Base-by-base conservation (phyloP, 306 rosid genomes). In the Calophaca sinica region DNA sequence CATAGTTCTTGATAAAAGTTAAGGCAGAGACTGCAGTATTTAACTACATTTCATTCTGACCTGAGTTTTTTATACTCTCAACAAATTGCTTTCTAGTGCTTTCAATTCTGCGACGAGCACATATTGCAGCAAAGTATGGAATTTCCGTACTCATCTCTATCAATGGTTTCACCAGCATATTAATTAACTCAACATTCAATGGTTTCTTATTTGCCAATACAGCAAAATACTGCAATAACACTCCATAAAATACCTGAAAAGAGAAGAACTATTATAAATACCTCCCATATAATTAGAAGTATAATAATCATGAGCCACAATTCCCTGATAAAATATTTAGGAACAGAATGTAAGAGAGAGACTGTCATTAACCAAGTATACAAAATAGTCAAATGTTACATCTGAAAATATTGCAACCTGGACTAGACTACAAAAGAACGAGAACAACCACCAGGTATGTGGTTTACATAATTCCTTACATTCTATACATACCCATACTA, bases 91-190 rank as follows among this genome's bases (percentile, higher is more conserved):
- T 80, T 72, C 93, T 89, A 20, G 85, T 86, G 66, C 63, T 88
- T 67, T 87, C 85, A 68, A 92, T 84, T 79, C 99, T 87, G 72
- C 85, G 89, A 67, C 97, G 96, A 82, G 99, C 97, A 89, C 99
- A 94, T 68, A 90, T 86, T 71, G 99, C 89, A 84, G 99, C 96
- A 32, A 90, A 94, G 76, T 86, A 92, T 10, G 99, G 99, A 65
- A 85, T 87, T 86, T 94, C 97, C 73, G 35, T 77, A 78, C 99
- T 94, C 88, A 92, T 91, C 73, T 94, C 97, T 81, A 87, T 86
- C 88, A 94, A 81, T 12, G 99, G 92, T 79, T 92, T 92, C 81
- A 88, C 90, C 79, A 92, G 80, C 76, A 86, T 76, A 80, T 90
- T 86, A 58, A 88, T 75, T 60, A 92, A 85, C 74, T 89, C 93